phyloP scores from a whole-genome alignment of 495 filamentous ascomycete genomes.

The Penicillium angulare region DNA sequence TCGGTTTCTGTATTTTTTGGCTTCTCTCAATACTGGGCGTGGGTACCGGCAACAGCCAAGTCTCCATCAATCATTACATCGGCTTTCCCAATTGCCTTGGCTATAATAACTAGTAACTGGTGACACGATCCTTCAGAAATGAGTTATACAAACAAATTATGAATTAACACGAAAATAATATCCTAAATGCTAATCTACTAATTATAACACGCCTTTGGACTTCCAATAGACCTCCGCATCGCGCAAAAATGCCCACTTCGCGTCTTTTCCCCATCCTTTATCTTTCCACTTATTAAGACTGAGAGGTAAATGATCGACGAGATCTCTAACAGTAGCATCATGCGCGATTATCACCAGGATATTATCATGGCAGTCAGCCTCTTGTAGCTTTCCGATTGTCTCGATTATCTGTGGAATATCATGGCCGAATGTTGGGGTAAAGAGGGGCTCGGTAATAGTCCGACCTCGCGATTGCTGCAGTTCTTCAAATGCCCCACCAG shows the following conservation, averaged over 20 bases:
- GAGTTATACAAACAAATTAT: too few relatives aligned
- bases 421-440: slow-evolving; percentile 13
- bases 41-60: too few relatives aligned
- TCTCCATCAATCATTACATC: too few relatives aligned
- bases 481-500: slow-evolving; percentile 7
- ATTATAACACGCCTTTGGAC: slow-evolving; percentile 3
- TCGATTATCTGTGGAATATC: slow-evolving; percentile 18
- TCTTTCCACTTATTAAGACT: slow-evolving; percentile 48
- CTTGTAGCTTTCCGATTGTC: slow-evolving; percentile 42
- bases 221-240: slow-evolving; percentile 5
- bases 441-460: slow-evolving; percentile 3
- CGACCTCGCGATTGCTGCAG: slow-evolving; percentile 9
- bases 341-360: slow-evolving; percentile 55
- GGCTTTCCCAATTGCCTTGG: too few relatives aligned
- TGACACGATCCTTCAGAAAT: too few relatives aligned
- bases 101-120: too few relatives aligned
- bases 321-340: slow-evolving; percentile 42
- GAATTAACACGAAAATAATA: too few relatives aligned
- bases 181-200: too few relatives aligned
- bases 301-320: slow-evolving; percentile 50
- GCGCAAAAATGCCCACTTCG: slow-evolving; percentile 7
- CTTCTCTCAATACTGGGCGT: too few relatives aligned
- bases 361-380: slow-evolving; percentile 50
- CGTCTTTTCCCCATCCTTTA: slow-evolving; percentile 40
- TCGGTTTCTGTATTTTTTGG: too few relatives aligned